Base-by-base conservation (phyloP, 441 rosid species). In the Caryocar brasiliense region DNA sequence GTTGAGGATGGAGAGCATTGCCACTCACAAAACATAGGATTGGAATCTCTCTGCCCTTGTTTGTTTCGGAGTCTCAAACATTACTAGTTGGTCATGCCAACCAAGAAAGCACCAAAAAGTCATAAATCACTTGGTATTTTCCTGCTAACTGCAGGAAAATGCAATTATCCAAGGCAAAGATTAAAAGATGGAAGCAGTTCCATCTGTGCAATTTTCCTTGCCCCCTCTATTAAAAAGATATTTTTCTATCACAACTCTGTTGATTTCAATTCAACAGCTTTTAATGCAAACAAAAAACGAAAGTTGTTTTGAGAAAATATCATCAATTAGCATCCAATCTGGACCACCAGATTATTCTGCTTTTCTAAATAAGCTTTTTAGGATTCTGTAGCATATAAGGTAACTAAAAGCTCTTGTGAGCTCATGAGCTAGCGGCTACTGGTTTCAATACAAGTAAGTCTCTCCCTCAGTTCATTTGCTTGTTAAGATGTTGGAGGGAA, bases 401-500 rank as follows among this genome's bases (percentile, higher is more conserved):
- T 20, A 14, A 11, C 12, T 7, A 15, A 28, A 14, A 2, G 7
- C 27, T 34, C 29, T 36, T n/a, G 4, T 51, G 12, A 51, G 35
- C 36, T n/a, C n/a, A 11, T 25, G 26, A 51, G 27, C 4, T 8
- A 5, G n/a, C 32, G 25, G 2, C 15, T 17, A 5, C 6, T 34
- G n/a, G n/a, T n/a, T n/a, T n/a, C n/a, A n/a, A n/a, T n/a, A n/a
- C 38, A 15, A 47, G n/a, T 27, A 40, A 21, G 22, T n/a, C 9
- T 8, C 2, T 5, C 6, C 7, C 19, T 37, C 7, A 2, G 5
- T 34, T 33, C 36, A n/a, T 25, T 46, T 18, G 14, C 10, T 29
- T 13, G 23, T 17, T 9, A 40, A 59, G 55, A 80, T 72, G 78
- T 33, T 70, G 47, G 81, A 75, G 57, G 76, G 81, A 43, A 64